phyloP scores from a whole-genome alignment of 768 basidiomycete genomes.

The Rhodotorula toruloides region DNA sequence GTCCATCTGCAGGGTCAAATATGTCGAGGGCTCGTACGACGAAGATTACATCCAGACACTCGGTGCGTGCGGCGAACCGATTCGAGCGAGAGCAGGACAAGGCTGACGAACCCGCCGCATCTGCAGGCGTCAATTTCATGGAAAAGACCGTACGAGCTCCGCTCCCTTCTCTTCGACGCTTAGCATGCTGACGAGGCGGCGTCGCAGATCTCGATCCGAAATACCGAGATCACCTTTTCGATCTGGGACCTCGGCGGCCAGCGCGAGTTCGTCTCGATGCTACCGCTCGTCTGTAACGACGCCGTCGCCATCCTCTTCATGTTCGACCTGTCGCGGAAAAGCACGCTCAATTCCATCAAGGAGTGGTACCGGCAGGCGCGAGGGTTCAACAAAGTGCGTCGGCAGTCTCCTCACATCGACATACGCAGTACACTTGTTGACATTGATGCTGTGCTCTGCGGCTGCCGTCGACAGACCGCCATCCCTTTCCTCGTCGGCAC shows the following conservation, averaged over 20 bases:
- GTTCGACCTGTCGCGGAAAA: constrained; percentile 97
- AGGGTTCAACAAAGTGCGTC: constrained; percentile 91
- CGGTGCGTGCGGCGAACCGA: too few relatives aligned
- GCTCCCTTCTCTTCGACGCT: neutral
- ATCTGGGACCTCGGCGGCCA: constrained; percentile 70
- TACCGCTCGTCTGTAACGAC: constrained; percentile 65
- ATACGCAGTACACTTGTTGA: too few relatives aligned
- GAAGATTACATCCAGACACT: constrained; percentile 97
- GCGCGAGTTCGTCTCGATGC: constrained; percentile 74
- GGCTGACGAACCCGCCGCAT: too few relatives aligned
- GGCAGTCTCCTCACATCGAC: neutral
- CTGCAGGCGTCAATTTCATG: constrained; percentile 83
- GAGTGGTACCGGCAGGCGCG: constrained; percentile 99
- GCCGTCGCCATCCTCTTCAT: constrained; percentile 99
- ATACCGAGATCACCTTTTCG: constrained; percentile 98
- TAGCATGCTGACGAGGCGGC: too few relatives aligned
- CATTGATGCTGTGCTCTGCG: too few relatives aligned
- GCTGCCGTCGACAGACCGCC: constrained; percentile 63
- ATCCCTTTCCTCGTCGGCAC: constrained; percentile 98
- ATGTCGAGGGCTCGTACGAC: constrained; percentile 78
- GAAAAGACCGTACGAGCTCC: constrained; percentile 67
- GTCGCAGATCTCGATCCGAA: constrained; percentile 72
- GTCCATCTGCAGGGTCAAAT: constrained; percentile 61
- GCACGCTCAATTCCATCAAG: constrained; percentile 95
- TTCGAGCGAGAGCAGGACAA: too few relatives aligned